Evolutionary conservation across 2,329 filamentous ascomycete genomes (phyloP), one percentile per base, ranked within the genome.

Genomic region (Lasiodiplodia sp.): DNA sequence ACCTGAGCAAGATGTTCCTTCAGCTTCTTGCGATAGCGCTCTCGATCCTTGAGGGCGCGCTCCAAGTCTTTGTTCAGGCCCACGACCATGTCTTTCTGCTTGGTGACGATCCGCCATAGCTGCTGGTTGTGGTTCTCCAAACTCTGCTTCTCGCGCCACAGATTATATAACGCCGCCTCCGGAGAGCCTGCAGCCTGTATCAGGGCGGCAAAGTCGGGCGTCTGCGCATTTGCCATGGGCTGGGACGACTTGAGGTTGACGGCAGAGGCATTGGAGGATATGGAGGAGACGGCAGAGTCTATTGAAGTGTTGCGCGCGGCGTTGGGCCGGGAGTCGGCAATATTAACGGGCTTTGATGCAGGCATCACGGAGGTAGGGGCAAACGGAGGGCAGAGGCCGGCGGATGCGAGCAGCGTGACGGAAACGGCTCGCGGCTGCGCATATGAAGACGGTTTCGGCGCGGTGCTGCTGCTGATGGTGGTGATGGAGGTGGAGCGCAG

Each of bases 11-110:
- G 81, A 69, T 88, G 79, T 68, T 98, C 94, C 79, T 97, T 97
- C 53, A 97, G 79, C 80, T 96, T 97, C 79, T 91, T 94, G 74
- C 92, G 90, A 77, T 98, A 98, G 74, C 91, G 91, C 72, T 98
- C 95, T 80, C 97, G 97, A 73, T 98, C 96, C 78, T 97, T 97
- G 72, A 97, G 80, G 1, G 94, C 90, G 65, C 92, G 89, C 79
- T 98, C 95, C 14, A 99, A 84, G 77, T 99, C 96, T 79, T 96
- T 97, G 77, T 98, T 97, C 71, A 99, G 85, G 8, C 94, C 95
- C 23, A 97, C 81, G 67, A 99, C 94, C 90, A 99, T 94, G 18
- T 93, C 90, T 71, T 95, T 87, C 80, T 99, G 96, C 83, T 99
- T 98, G 79, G 98, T 95, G 62, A 99, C 94, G 57, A 99, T 83